Evolutionary conservation across 441 rosid species (phyloP), one percentile per base, ranked within the genome.

Genomic region (Populus hybrid): DNA sequence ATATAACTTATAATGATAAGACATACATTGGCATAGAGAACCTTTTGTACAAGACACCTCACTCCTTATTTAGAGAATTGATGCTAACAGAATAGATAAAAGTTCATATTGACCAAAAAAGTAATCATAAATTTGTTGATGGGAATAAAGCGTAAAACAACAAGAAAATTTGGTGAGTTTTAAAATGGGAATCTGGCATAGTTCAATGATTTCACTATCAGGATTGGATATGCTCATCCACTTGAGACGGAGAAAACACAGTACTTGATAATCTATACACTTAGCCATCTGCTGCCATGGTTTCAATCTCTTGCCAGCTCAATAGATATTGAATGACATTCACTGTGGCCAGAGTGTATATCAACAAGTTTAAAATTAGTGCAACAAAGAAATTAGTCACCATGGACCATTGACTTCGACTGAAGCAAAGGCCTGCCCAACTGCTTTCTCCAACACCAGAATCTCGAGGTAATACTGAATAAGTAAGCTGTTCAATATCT

Each of bases 391-490:
- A 65, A 53, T 63, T 28, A 66, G 26, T 67, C 86, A 89, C 92
- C 91, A 82, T 87, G 79, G 91, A 87, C 88, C 89, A 89, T 65
- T 91, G 93, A 80, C 69, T 82, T 75, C 90, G 94, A 87, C 91
- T 86, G 82, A 91, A 89, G 86, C 91, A 87, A 53, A 89, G 86
- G 77, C 94, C 94, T 23, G 94, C 86, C 93, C 94, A 91, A 75
- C 94, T 83, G 75, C 89, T 87, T 86, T 91, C 94, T 85, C 94
- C 90, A 69, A 89, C 86, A 73, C 91, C 94, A 82, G 80, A 84
- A 86, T 91, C 91, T 70, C 75, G 86, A 76, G 94, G 94, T 81
- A 87, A 75, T 20, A 81, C 91, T 11, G 91, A 91, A 82, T 91
- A 89, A 10, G 93, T 83, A 67, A 87, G 86, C 79, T 77, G 77